Evolutionary conservation across 2,329 filamentous ascomycete species (phyloP), one percentile per base, ranked within the genome.

Genomic region (Aspergillus aculeatus): DNA sequence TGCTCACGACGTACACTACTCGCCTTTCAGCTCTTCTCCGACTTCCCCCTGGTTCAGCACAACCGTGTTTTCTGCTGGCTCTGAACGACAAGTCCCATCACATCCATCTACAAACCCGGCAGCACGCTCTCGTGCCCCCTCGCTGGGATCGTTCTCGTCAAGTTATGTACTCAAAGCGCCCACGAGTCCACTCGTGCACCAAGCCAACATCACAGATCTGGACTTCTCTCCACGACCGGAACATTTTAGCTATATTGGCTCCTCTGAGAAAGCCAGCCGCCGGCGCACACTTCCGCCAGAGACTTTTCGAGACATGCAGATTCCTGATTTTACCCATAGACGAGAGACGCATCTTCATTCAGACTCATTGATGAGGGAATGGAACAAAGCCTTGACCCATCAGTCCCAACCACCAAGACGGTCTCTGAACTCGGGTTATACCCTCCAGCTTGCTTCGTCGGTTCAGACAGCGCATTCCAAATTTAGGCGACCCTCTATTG

Each of bases 141-240:
- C 86, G 1, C 70, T 89, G 10, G 89, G 88, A 3, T 92, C 91
- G 1, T 82, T 90, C 14, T 89, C 90, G 0, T 89, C 88, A 2
- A 92, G 86, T 67, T 97, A 96, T 73, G 83, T 90, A 32, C 89
- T 96, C 62, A 89, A 94, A 75, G 86, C 91, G 2, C 94, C 95
- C 0, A 98, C 95, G 2, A 98, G 93, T 69, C 95, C 95, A 14
- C 81, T 99, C 11, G 93, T 96, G 0, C 88, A 97, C 69, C 92
- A 92, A 47, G 87, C 92, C 69, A 96, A 89, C 76, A 95, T 93
- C 66, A 88, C 91, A 6, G 91, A 95, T 66, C 71, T 89, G 23
- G 87, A 91, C 59, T 80, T 89, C 51, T 81, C 85, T 2, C 80
- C 84, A 63, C 80, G 80, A 21, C 74, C 82, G 56, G 80, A 84